Percentiles rank a stretch among this genome's conserved stretches.
phyloP scores from a whole-genome alignment of 805 yeast genomes.

The Suhomyces sp. region DNA sequence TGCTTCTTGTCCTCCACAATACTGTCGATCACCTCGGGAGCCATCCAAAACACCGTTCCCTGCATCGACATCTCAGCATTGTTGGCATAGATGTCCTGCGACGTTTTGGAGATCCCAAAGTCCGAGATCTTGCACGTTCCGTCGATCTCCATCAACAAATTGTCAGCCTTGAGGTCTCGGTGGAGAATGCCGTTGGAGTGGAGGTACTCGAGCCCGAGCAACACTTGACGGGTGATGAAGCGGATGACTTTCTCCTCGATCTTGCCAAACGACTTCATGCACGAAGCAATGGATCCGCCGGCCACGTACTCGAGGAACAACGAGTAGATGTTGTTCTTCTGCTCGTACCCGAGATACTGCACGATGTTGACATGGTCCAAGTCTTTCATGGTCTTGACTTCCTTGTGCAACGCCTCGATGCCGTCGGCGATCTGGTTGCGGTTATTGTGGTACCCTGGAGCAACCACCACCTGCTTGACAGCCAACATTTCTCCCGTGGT shows the following conservation, averaged over 20 bases:
- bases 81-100: slow-evolving; percentile 76
- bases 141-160: slow-evolving; percentile 79
- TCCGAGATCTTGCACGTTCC: slow-evolving; percentile 95
- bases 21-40: slow-evolving; percentile 95
- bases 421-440: slow-evolving; percentile 28
- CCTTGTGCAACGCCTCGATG: slow-evolving; percentile 80
- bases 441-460: slow-evolving; percentile 24
- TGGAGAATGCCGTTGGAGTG: slow-evolving; percentile 87
- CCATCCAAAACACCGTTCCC: slow-evolving; percentile 99
- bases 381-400: slow-evolving; percentile 91
- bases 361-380: slow-evolving; percentile 92
- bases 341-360: slow-evolving; percentile 93
- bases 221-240: slow-evolving; percentile 73
- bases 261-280: slow-evolving; percentile 76
- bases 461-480: slow-evolving; percentile 86
- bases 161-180: slow-evolving; percentile 94
- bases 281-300: slow-evolving; percentile 92
- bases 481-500: slow-evolving; percentile 99
- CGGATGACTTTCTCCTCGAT: slow-evolving; percentile 77
- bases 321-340: slow-evolving; percentile 68
- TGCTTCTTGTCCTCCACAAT: slow-evolving; percentile 67
- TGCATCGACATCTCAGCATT: slow-evolving; percentile 97
- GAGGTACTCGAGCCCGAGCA: slow-evolving; percentile 81
- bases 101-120: slow-evolving; percentile 88
- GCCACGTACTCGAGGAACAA: slow-evolving; percentile 93